These are phyloP conservation scores for Ustilago sp. DNA, from an alignment of 1,284 basidiomycete species.

Conservation along the genomic window DNA sequence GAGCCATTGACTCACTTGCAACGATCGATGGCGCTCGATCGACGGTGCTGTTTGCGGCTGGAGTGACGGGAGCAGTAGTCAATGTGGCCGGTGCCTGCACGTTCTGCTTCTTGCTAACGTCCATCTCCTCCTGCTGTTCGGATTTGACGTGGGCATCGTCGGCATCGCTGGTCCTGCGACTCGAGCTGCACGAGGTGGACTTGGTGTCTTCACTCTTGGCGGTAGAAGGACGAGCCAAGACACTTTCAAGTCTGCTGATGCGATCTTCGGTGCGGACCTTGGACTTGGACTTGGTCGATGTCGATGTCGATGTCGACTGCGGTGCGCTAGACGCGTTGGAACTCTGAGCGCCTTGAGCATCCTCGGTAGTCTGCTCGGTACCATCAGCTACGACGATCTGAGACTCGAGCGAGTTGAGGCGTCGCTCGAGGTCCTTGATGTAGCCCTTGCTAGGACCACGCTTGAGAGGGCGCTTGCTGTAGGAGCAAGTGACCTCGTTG, in stretches of 20 bases:
- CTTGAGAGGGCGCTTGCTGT: constrained; percentile 55
- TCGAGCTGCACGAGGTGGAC: constrained; percentile 1
- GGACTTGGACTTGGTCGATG: constrained; percentile 28
- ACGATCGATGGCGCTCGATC: background rate
- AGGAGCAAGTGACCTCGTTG: constrained; percentile 47
- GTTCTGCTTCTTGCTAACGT: background rate
- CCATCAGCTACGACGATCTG: constrained; percentile 23
- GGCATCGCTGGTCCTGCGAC: constrained; percentile 13
- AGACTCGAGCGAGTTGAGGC: constrained; percentile 57
- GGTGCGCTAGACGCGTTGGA: background rate
- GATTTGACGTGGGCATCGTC: constrained; percentile 9
- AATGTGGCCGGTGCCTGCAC: background rate
- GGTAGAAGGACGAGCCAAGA: constrained; percentile 21
- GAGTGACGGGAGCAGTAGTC: background rate
- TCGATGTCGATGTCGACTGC: background rate
- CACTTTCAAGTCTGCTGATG: constrained; percentile 45
- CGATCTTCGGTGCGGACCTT: constrained; percentile 48
- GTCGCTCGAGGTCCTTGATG: constrained; percentile 59
- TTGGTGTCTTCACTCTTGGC: constrained; percentile 16
- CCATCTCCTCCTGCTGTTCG: background rate
- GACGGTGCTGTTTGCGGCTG: background rate
- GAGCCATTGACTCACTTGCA: background rate
- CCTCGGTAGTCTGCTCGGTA: background rate
- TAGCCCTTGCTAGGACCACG: constrained; percentile 58
- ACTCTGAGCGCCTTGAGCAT: background rate